A percentile compares a stretch with the other conserved stretches of the same genome.
phyloP scores from a whole-genome alignment of 2,329 filamentous ascomycete species.

The Fusarium vanettenii region DNA sequence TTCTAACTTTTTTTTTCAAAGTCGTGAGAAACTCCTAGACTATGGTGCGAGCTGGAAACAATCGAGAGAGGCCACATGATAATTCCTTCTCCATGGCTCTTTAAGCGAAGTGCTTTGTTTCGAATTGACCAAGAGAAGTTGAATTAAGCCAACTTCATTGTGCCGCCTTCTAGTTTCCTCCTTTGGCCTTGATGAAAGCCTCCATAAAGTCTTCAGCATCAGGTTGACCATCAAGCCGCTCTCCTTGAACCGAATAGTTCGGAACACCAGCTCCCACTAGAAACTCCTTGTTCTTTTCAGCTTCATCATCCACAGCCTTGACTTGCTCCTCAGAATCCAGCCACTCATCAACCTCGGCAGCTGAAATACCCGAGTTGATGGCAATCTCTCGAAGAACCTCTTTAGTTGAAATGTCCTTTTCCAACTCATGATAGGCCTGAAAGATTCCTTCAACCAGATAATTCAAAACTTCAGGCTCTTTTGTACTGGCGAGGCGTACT shows the following conservation, averaged over 20 bases:
- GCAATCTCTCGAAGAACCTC: conserved; percentile 40
- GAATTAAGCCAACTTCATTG: neutral
- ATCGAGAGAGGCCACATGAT: neutral
- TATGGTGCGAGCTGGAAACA: neutral
- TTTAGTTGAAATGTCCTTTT: conserved; percentile 44
- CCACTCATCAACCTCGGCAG: conserved; percentile 19
- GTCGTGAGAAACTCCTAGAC: neutral
- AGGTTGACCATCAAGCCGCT: conserved; percentile 20
- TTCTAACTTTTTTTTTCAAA: neutral
- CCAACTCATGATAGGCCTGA: conserved; percentile 45
- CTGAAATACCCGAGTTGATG: conserved; percentile 29
- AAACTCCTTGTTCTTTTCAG: conserved; percentile 2
- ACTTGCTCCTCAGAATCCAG: conserved; percentile 8
- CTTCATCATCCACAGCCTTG: conserved; percentile 25
- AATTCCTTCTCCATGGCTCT: neutral
- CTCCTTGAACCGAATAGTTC: conserved; percentile 22
- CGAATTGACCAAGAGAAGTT: neutral
- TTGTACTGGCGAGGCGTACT: conserved; percentile 38
- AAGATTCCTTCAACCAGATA: conserved; percentile 44
- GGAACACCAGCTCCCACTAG: conserved; percentile 30
- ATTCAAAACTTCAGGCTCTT: conserved; percentile 23
- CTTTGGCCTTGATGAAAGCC: conserved; percentile 32
- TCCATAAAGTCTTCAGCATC: conserved; percentile 31
- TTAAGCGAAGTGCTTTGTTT: neutral
- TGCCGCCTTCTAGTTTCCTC: neutral